Base-by-base conservation (phyloP, 768 basidiomycete species). In the Podaxis mareebaensis region DNA sequence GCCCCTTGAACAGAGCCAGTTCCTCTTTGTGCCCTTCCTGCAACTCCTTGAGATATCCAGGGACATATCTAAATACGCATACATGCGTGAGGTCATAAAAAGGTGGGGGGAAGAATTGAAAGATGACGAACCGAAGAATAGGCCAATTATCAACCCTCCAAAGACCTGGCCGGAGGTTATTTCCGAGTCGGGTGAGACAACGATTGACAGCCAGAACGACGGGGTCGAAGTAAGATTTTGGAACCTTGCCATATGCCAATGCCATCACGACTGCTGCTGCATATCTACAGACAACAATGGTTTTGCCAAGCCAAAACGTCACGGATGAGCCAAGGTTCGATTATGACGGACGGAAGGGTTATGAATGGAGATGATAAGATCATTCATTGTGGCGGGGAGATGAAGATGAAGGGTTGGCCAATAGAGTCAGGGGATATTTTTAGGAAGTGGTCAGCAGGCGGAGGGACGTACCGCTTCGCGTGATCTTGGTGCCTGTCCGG, bases 31-130 rank as follows among this genome's bases (percentile, higher is more conserved):
- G 87, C 54, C 85, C 87, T 3, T 76, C 72, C 60, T 81, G 77
- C 8, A 91, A 74, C 63, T 86, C 81, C n/a, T 80, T 78, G 3
- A 85, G 73, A 65, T 88, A 89, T 22, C 85, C 85, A 1, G 90
- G 89, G 22, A 91, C 70, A 68, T 83, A 84, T 61, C 79, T 80
- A 49, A 28, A 12, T n/a, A 40, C 51, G 8, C 20, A 56, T n/a
- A 24, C 33, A 22, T 17, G 53, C 26, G 52, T 10, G 63, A 52
- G 24, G 49, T 26, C 20, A 17, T 13, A 39, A 58, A 3, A 39
- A 20, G 24, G 17, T 20, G 33, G 15, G 3, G 22, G 13, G 0
- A 17, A 44, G 0, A 15, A 2, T 28, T 26, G 4, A 7, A n/a
- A 38, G 40, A 22, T 10, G 6, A 67, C 73, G 17, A 57, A 76